Base-by-base conservation (phyloP, 192 early-diverging fungal species). In the Pilaira anomala region DNA sequence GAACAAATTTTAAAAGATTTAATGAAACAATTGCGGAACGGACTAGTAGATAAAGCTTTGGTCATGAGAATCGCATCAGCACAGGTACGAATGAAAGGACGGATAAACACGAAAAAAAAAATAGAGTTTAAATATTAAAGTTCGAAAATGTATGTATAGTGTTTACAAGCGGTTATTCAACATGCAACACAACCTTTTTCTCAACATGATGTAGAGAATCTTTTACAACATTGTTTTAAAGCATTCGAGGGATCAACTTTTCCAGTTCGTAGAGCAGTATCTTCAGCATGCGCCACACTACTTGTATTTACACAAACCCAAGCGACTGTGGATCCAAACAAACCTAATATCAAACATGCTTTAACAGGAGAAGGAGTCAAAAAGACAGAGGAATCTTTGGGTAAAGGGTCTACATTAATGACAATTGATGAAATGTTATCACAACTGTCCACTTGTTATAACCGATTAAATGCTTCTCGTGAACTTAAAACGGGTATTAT, bases 401-500 rank as follows among this genome's bases (percentile, higher is more conserved):
- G 33, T 7, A 62, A 58, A 30, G 40, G 65, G 6, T 39, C 60
- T 1, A 60, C 68, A 36, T 60, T 74, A 45, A 65, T 86, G 57
- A 73, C 86, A 5, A 75, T 92, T 22, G 81, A 78, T 3, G 89
- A 91, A 30, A 88, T 91, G 61, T 71, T 98, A 18, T 29, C 45
- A 18, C 76, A 90, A 55, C 78, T 98, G 7, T 84, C 84, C 0
- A 56, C 41, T 3, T 68, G 80, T 2, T 93, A 90, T 67, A 74
- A 76, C 33, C 80, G 83, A 12, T 60, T 80, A 8, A 83, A 84
- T 22, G 72, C 84, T 0, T 80, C 90, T 1, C 78, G 84, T 11
- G 92, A 95, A 39, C 76, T 84, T 12, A 83, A 89, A 0, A 79
- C 90, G 0, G 94, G 91, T 13, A 78, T 96, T 1, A 70, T 93